Percentiles rank a stretch among this genome's conserved stretches.
These are phyloP conservation scores for Terfezia boudieri DNA, from an alignment of 495 filamentous ascomycete genomes.

Conservation along the genomic window DNA sequence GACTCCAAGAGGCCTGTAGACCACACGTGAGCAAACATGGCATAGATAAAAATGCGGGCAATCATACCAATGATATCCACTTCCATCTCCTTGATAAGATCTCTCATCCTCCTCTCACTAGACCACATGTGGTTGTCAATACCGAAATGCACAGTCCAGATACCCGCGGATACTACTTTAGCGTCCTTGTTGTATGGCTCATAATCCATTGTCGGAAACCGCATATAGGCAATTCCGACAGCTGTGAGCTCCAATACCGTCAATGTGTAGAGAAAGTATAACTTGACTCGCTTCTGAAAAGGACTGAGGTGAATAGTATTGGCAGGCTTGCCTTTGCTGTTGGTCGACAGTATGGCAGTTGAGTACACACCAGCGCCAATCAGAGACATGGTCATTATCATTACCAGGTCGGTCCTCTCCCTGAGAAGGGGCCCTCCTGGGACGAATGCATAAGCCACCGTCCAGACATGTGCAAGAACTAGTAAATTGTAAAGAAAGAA, in stretches of 20 bases:
- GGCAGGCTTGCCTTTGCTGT: slow-evolving; percentile 11
- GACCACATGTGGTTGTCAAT: slow-evolving; percentile 99
- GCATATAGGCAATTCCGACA: slow-evolving; percentile 61
- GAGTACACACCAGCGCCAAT: slow-evolving; percentile 76
- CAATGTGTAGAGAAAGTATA: slow-evolving; percentile 44
- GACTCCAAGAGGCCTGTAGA: slow-evolving; percentile 57
- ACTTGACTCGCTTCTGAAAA: slow-evolving; percentile 31
- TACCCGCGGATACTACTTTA: slow-evolving; percentile 72
- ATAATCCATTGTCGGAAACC: slow-evolving; percentile 86
- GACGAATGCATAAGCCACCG: slow-evolving; percentile 98
- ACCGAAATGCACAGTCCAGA: slow-evolving; percentile 98
- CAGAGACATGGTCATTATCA: slow-evolving; percentile 61
- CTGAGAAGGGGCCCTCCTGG: slow-evolving; percentile 82
- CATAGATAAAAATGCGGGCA: too few relatives aligned
- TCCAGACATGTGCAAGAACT: slow-evolving; percentile 90
- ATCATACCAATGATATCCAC: slow-evolving; percentile 48
- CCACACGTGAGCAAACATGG: too few relatives aligned
- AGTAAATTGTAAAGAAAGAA: slow-evolving; percentile 81
- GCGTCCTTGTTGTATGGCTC: slow-evolving; percentile 69
- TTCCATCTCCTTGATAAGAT: slow-evolving; percentile 80
- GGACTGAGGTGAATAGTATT: slow-evolving; percentile 29
- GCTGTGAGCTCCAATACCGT: slow-evolving; percentile 40
- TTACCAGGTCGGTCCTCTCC: slow-evolving; percentile 89
- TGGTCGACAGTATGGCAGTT: slow-evolving; percentile 31
- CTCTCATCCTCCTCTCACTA: slow-evolving; percentile 78